Percentiles rank a stretch among this genome's conserved stretches.
These are phyloP conservation scores for Microdochium nivale DNA, from an alignment of 2,329 filamentous ascomycete genomes.

Conservation along the genomic window DNA sequence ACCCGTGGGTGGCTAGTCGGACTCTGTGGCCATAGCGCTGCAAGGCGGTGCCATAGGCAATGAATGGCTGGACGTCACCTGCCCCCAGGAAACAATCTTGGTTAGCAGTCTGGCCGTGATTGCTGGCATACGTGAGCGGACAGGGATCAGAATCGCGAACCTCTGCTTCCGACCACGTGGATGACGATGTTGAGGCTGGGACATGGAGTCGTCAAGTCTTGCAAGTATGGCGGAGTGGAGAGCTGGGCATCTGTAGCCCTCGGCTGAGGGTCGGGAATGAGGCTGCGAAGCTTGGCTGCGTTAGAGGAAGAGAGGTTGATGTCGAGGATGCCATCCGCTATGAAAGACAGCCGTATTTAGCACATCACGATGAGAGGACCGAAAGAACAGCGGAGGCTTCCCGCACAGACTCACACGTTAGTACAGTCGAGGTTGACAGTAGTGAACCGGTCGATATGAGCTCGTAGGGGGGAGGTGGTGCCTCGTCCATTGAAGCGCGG, in stretches of 20 bases:
- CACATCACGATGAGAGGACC: neutral
- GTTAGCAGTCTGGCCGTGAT: neutral
- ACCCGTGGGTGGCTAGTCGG: constrained; percentile 63
- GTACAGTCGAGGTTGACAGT: neutral
- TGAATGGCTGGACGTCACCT: constrained; percentile 69
- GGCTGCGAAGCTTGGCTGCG: neutral
- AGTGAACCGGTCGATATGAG: neutral
- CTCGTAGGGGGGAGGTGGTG: neutral
- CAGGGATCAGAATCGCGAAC: neutral
- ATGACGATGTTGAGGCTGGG: constrained; percentile 59
- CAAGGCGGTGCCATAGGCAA: constrained; percentile 58
- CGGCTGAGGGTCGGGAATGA: neutral
- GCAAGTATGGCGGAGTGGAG: neutral
- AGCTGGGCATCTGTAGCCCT: neutral
- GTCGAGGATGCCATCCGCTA: neutral
- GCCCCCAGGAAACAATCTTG: neutral
- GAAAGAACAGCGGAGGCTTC: no score
- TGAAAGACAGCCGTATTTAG: neutral
- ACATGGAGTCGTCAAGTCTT: constrained; percentile 28
- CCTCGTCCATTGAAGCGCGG: neutral
- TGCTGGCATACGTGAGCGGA: neutral
- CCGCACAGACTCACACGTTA: neutral
- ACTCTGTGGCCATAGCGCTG: constrained; percentile 63
- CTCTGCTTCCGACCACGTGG: constrained; percentile 63
- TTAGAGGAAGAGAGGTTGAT: neutral